Evolutionary conservation across 106 monocot species (phyloP).

Genomic region (Dendrobium nobile): DNA sequence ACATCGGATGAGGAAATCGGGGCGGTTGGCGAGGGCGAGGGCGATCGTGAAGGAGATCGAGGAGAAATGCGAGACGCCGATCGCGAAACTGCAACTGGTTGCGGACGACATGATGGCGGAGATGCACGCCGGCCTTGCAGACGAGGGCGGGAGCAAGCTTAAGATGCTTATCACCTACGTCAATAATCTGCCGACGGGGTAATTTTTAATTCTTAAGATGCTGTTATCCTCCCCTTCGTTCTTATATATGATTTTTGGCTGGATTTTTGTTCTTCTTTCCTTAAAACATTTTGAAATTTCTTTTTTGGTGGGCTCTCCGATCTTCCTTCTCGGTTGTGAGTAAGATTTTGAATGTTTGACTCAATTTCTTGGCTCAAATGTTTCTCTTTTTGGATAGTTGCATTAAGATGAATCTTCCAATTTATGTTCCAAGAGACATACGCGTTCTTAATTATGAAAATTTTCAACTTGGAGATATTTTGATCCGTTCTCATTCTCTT

Average conservation of each 20-base stretch:
- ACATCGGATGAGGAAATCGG: conserved; percentile 19
- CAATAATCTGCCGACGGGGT: conserved; percentile 31
- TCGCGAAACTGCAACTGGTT: conserved; percentile 19
- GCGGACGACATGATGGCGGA: conserved; percentile 33
- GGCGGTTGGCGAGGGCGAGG: conserved; percentile 18
- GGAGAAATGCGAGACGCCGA: conserved; percentile 25
- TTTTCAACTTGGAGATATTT: neutral
- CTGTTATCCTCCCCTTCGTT: neutral
- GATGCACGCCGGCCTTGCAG: conserved; percentile 34
- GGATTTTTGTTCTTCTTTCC: neutral
- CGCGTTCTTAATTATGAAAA: neutral
- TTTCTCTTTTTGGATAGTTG: neutral
- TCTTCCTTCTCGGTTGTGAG: no score
- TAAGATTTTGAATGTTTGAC: neutral
- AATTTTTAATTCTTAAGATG: neutral
- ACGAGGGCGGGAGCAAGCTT: conserved; percentile 33
- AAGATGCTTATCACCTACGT: conserved; percentile 43
- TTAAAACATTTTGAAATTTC: neutral
- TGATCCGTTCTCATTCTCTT: neutral
- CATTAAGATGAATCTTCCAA: neutral
- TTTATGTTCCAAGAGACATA: neutral
- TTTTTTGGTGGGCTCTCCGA: neutral
- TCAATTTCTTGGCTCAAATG: neutral
- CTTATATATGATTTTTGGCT: no score
- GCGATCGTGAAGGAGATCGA: conserved; percentile 27